These are phyloP conservation scores for Trametes sp. DNA, from an alignment of 1,284 basidiomycete genomes.

Conservation along the genomic window DNA sequence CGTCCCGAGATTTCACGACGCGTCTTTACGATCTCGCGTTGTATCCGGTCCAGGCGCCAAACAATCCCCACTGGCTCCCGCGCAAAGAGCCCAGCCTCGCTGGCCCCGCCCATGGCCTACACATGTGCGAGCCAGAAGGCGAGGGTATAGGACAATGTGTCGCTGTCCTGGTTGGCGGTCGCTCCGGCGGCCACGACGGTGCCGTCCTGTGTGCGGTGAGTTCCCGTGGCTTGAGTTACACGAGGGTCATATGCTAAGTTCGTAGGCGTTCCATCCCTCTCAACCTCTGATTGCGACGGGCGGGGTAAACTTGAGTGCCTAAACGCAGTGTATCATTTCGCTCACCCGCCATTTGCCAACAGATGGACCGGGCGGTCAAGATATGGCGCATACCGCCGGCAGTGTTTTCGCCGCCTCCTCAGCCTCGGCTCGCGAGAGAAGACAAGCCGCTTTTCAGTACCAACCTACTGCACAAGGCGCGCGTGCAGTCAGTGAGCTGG, in stretches of 20 bases:
- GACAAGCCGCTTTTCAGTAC: conserved; percentile 80
- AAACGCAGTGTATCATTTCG: too few species aligned
- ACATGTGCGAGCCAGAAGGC: conserved; percentile 65
- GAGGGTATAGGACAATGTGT: conserved; percentile 67
- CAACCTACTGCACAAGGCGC: conserved; percentile 67
- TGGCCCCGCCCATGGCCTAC: conserved; percentile 74
- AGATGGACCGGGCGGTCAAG: conserved; percentile 77
- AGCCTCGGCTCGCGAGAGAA: conserved; percentile 56
- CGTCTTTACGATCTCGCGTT: conserved; percentile 67
- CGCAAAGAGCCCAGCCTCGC: conserved; percentile 56
- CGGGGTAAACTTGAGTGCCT: conserved; percentile 65
- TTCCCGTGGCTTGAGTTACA: background rate
- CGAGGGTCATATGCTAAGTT: background rate
- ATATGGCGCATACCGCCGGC: conserved; percentile 63
- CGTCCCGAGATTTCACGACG: conserved; percentile 70
- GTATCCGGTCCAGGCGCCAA: conserved; percentile 40
- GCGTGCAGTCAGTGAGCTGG: conserved; percentile 71
- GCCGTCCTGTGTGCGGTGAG: conserved; percentile 71
- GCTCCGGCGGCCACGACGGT: conserved; percentile 73
- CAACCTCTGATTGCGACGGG: conserved; percentile 75
- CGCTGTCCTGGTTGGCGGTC: conserved; percentile 67
- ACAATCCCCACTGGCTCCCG: conserved; percentile 69
- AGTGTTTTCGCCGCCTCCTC: conserved; percentile 33
- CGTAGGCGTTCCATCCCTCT: conserved; percentile 69
- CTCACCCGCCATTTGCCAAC: too few species aligned